Base-by-base conservation (phyloP, 345 rosid species). In the Eucalyptus tenuipes region DNA sequence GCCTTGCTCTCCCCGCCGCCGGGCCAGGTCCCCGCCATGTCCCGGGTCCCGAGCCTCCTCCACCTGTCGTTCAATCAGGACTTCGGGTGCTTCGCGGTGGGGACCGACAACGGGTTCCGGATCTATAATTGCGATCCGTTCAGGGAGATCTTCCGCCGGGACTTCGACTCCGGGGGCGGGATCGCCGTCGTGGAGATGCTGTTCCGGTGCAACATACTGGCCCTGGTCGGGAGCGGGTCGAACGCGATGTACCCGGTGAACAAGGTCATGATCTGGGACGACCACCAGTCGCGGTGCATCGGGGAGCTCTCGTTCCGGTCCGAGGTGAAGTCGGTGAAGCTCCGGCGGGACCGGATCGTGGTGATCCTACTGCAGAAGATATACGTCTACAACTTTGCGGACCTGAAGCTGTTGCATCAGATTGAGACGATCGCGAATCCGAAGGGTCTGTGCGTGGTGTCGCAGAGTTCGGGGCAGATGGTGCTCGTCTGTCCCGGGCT, bases 51-150 rank as follows among this genome's bases (percentile, higher is more conserved):
- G 0, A 84, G 91, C 88, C 87, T 91, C 64, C 61, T 89, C 89
- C 93, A 92, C 85, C 88, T 93, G 49, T 93, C 94, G 89, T 94
- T 94, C 91, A 94, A 93, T 88, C 94, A 94, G 86, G 94, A 93
- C 91, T 66, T 66, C 85, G 88, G 89, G 45, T 91, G 93, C 93
- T 94, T 94, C 87, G 90, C 91, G 18, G 93, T 88, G 29, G 93
- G 91, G 31, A 90, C 92, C 68, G 94, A 92, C 52, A 59, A 53
- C 81, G 95, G 93, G 33, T 93, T 94, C 90, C 90, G 91, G 17
- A 90, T 93, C 90, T 94, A 89, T 86, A 89, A 88, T 88, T 88
- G 91, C 88, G 93, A 94, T 7, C 95, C 95, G 15, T 93, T 91
- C 88, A 47, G 86, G 42, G 90, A 89, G 87, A 86, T 88, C 40